These are phyloP conservation scores for Pleurotus tuoliensis DNA, from an alignment of 768 basidiomycete genomes.

Conservation along the genomic window DNA sequence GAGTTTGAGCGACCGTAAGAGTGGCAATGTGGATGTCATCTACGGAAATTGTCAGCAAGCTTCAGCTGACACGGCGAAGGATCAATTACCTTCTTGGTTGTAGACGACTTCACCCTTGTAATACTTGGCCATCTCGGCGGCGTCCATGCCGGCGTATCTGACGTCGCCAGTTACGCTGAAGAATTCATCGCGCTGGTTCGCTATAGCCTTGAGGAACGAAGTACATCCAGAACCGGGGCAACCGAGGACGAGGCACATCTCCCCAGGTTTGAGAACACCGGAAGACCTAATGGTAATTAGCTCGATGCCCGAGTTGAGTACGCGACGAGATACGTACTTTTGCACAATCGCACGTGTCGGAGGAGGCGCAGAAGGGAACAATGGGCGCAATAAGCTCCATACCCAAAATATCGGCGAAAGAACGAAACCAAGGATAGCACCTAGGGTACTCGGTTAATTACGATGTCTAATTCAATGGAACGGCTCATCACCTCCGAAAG, in stretches of 20 bases:
- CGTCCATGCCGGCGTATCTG: constrained; percentile 77
- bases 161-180: constrained; percentile 65
- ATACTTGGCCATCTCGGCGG: constrained; percentile 68
- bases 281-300: constrained; percentile 38
- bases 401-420: constrained; percentile 46
- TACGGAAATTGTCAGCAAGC: constrained; percentile 15
- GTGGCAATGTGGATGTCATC: constrained; percentile 84
- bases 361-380: constrained; percentile 32
- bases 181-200: constrained; percentile 71
- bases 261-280: constrained; percentile 70
- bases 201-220: constrained; percentile 80
- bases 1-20: constrained; percentile 74
- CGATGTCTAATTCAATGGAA: neutral
- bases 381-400: constrained; percentile 35
- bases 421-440: constrained; percentile 50
- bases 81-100: constrained; percentile 60
- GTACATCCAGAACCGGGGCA: constrained; percentile 84
- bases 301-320: neutral
- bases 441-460: constrained; percentile 24
- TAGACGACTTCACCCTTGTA: constrained; percentile 82
- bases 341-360: constrained; percentile 55
- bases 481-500: constrained; percentile 45
- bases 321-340: constrained; percentile 33
- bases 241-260: constrained; percentile 86
- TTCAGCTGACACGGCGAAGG: neutral